Percentiles rank a stretch among this genome's conserved stretches.
Evolutionary conservation across 2,329 filamentous ascomycete species (phyloP).

Genomic region (Colletotrichum caudatum): DNA sequence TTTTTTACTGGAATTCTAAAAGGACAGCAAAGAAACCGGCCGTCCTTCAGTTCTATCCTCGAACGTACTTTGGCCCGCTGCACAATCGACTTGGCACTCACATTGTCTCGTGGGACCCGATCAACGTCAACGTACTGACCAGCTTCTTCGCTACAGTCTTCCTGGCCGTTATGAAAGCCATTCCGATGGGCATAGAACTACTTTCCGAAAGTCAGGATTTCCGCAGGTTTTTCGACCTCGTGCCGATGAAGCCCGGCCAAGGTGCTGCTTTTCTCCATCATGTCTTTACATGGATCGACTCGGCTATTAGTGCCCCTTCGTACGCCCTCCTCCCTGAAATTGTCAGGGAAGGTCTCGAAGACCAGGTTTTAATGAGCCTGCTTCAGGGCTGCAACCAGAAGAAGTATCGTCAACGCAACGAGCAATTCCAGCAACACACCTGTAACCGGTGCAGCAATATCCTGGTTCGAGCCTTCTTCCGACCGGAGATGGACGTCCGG

Average conservation of each 20-base stretch:
- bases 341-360: neutral
- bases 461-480: conserved; percentile 17
- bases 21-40: conserved; percentile 40
- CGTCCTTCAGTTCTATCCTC: conserved; percentile 34
- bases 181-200: conserved; percentile 34
- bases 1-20: conserved; percentile 41
- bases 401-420: neutral
- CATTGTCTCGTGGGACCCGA: conserved; percentile 32
- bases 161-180: conserved; percentile 30
- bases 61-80: conserved; percentile 12
- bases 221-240: conserved; percentile 27
- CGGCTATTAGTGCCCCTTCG: neutral
- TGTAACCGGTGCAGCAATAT: conserved; percentile 16
- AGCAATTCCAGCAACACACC: neutral
- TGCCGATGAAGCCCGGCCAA: conserved; percentile 36
- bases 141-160: conserved; percentile 24
- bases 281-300: conserved; percentile 22
- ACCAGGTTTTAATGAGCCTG: conserved; percentile 33
- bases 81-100: conserved; percentile 20
- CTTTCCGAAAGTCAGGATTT: conserved; percentile 7
- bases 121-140: neutral
- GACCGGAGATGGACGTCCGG: neutral
- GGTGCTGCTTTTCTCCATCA: conserved; percentile 26
- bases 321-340: neutral
- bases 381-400: conserved; percentile 9